These are phyloP conservation scores for Fusarium piperis DNA, from an alignment of 2,329 filamentous ascomycete species.

Conservation along the genomic window DNA sequence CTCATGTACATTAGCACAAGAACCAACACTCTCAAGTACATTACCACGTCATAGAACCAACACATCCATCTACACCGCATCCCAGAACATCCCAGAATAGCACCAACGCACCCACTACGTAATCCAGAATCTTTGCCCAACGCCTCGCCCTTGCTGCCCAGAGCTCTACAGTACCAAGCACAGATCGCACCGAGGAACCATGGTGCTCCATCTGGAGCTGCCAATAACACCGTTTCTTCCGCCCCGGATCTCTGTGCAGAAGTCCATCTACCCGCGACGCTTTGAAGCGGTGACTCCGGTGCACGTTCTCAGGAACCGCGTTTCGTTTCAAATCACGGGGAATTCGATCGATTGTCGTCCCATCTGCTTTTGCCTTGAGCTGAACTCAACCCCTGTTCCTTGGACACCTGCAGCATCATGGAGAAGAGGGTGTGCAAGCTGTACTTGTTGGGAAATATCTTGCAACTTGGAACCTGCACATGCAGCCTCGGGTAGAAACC, in stretches of 20 bases:
- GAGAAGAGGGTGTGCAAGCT: constrained; percentile 9
- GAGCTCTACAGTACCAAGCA: background rate
- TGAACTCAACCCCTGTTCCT: background rate
- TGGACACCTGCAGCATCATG: background rate
- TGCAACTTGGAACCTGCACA: constrained; percentile 14
- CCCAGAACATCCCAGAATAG: background rate
- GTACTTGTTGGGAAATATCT: constrained; percentile 29
- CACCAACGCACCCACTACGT: background rate
- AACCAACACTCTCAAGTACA: background rate
- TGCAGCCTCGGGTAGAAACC: background rate
- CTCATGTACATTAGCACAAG: background rate
- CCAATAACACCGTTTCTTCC: background rate
- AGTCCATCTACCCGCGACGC: background rate
- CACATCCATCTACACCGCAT: background rate
- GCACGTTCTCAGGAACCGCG: background rate
- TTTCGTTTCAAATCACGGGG: background rate
- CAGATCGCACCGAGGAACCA: background rate
- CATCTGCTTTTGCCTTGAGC: background rate
- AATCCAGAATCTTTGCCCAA: background rate
- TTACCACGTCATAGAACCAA: background rate
- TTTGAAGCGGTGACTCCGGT: background rate
- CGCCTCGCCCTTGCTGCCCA: background rate
- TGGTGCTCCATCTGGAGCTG: background rate
- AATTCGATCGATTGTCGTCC: constrained; percentile 2
- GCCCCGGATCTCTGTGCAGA: background rate